A percentile compares a stretch with the other conserved stretches of the same genome.
These are phyloP conservation scores for Grifola frondosa DNA, from an alignment of 1,284 basidiomycete genomes.

Conservation along the genomic window DNA sequence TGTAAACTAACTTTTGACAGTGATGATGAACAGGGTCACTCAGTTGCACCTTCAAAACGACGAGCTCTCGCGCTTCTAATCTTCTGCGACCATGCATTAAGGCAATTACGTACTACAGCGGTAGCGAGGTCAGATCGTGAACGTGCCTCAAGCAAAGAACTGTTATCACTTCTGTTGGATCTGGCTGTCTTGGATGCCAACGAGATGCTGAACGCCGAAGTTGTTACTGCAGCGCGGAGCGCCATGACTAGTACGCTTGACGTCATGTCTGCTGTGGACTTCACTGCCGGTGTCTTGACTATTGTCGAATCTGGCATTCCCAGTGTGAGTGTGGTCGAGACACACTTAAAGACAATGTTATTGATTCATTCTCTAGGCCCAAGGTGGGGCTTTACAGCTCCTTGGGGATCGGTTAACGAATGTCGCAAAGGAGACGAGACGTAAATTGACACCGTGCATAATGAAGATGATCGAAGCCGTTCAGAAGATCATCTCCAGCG, in stretches of 20 bases:
- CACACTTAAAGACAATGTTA: slow-evolving; percentile 3
- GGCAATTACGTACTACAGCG: slow-evolving; percentile 25
- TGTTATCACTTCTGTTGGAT: slow-evolving; percentile 47
- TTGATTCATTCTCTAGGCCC: slow-evolving; percentile 42
- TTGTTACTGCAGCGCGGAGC: slow-evolving; percentile 47
- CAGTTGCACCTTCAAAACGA: slow-evolving; percentile 46
- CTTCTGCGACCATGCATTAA: slow-evolving; percentile 52
- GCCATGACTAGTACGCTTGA: slow-evolving; percentile 50
- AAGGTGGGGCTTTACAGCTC: slow-evolving; percentile 63
- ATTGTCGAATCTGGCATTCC: slow-evolving; percentile 54
- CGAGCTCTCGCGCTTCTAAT: slow-evolving; percentile 67
- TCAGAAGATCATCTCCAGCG: slow-evolving; percentile 45
- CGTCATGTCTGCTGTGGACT: slow-evolving; percentile 68
- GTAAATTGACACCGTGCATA: slow-evolving; percentile 48
- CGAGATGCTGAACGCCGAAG: slow-evolving; percentile 34
- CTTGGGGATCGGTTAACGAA: slow-evolving; percentile 64
- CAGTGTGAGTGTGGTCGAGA: slow-evolving; percentile 36
- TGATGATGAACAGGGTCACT: slow-evolving; percentile 52
- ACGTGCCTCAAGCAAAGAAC: slow-evolving; percentile 32
- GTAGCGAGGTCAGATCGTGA: slow-evolving; percentile 20
- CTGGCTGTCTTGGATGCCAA: slow-evolving; percentile 38
- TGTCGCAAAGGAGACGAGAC: slow-evolving; percentile 60
- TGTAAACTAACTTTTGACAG: slow-evolving; percentile 32
- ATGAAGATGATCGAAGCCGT: slow-evolving; percentile 52
- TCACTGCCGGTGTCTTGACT: slow-evolving; percentile 50